Conservation (phyloP, 1,139 yeast genomes). For the Groenewaldozyma sp. region DNA sequence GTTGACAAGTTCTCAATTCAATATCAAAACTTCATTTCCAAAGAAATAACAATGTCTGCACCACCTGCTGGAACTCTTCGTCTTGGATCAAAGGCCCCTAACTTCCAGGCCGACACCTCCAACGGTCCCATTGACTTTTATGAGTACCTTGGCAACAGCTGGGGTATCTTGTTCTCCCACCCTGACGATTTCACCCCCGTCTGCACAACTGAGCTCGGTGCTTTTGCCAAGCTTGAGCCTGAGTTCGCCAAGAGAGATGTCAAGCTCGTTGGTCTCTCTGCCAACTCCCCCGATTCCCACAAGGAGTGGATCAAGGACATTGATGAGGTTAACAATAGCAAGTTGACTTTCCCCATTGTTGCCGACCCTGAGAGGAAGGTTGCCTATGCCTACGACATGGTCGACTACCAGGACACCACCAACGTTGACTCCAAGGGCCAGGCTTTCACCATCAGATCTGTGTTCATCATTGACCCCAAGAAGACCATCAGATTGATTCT, state of each 20-base stretch:
- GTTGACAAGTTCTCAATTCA: neutral
- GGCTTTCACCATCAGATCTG: conserved; percentile 69
- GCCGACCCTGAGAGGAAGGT: conserved; percentile 69
- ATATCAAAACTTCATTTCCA: too few species aligned
- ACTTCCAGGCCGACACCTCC: conserved; percentile 66
- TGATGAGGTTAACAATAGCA: conserved; percentile 62
- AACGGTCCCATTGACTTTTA: conserved; percentile 69
- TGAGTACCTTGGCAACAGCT: conserved; percentile 61
- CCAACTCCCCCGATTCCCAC: conserved; percentile 63
- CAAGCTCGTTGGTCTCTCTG: conserved; percentile 71
- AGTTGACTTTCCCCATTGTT: conserved; percentile 65
- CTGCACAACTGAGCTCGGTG: conserved; percentile 85
- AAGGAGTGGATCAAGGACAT: conserved; percentile 76
- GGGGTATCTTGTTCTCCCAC: conserved; percentile 78
- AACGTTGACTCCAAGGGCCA: conserved; percentile 51
- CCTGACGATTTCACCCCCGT: conserved; percentile 88
- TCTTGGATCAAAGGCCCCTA: conserved; percentile 70
- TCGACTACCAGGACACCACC: conserved; percentile 57
- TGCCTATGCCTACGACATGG: conserved; percentile 67
- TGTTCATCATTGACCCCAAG: conserved; percentile 71
- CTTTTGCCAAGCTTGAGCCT: conserved; percentile 74
- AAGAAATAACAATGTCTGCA: conserved; percentile 6
- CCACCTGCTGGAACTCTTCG: conserved; percentile 27
- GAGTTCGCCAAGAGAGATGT: conserved; percentile 71
- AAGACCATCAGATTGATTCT: conserved; percentile 65